Percentiles rank a stretch among this genome's conserved stretches.
Conservation (phyloP, 495 filamentous ascomycete genomes). For the Venustampulla echinocandica region DNA sequence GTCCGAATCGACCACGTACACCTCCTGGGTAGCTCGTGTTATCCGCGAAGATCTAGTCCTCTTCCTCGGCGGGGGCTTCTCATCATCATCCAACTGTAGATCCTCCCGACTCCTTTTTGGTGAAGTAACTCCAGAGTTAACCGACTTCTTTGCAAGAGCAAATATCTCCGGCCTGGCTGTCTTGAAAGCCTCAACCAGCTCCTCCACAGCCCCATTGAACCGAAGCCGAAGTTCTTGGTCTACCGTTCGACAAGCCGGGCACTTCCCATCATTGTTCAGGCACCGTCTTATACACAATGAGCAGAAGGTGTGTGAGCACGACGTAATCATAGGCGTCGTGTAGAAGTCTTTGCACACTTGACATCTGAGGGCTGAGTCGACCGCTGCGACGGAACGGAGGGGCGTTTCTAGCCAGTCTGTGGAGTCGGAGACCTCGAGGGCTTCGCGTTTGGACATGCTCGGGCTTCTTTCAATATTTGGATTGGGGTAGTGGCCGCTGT, state of each 20-base stretch:
- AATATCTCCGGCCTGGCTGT: conserved; percentile 54
- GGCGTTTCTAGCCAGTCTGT: conserved; percentile 89
- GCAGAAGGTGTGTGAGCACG: conserved; percentile 94
- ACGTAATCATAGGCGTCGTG: conserved; percentile 84
- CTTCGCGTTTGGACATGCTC: conserved; percentile 22
- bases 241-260: conserved; percentile 66
- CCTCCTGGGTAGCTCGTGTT: background rate
- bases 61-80: conserved; percentile 33
- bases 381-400: conserved; percentile 56
- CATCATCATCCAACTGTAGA: conserved; percentile 29
- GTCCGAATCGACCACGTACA: conserved; percentile 22
- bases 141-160: conserved; percentile 44
- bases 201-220: conserved; percentile 73
- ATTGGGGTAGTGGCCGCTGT: background rate
- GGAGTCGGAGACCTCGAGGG: conserved; percentile 68
- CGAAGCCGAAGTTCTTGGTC: conserved; percentile 80
- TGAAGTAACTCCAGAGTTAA: background rate
- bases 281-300: conserved; percentile 86
- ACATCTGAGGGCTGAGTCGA: conserved; percentile 85
- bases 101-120: conserved; percentile 13
- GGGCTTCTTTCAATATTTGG: background rate
- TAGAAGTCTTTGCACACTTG: conserved; percentile 98
- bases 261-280: conserved; percentile 71
- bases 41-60: conserved; percentile 36
- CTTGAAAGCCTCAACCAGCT: conserved; percentile 73